Percentiles rank a stretch among this genome's conserved stretches.
These are phyloP conservation scores for Torrubiellomyces zombiae DNA, from an alignment of 2,329 filamentous ascomycete species.

Conservation along the genomic window DNA sequence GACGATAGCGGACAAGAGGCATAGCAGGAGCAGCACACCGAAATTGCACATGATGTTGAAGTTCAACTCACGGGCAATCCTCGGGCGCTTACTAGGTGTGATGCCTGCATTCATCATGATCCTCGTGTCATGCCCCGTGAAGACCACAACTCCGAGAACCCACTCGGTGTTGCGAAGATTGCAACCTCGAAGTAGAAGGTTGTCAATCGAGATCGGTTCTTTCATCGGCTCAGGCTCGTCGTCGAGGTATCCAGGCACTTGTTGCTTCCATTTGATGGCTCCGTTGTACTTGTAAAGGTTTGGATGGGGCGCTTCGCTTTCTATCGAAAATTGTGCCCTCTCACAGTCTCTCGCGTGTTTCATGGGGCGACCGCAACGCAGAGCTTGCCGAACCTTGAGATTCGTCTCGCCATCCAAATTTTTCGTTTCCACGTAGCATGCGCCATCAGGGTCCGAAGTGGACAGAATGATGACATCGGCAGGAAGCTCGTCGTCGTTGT, in stretches of 20 bases:
- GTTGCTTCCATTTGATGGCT: conserved; percentile 73
- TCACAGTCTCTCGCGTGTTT: conserved; percentile 89
- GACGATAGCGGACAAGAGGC: conserved; percentile 67
- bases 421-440: conserved; percentile 96
- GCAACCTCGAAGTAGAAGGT: conserved; percentile 81
- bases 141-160: conserved; percentile 81
- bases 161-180: conserved; percentile 92
- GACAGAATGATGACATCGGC: conserved; percentile 85
- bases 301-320: conserved; percentile 80
- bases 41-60: conserved; percentile 98
- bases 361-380: conserved; percentile 68
- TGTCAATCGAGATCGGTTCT: conserved; percentile 89
- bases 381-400: conserved; percentile 79
- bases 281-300: conserved; percentile 94
- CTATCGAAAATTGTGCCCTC: conserved; percentile 67
- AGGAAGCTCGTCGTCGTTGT: conserved; percentile 89
- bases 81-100: conserved; percentile 83
- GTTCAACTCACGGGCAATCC: conserved; percentile 85
- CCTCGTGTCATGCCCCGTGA: conserved; percentile 92
- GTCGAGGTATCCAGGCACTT: conserved; percentile 43
- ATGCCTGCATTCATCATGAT: conserved; percentile 98
- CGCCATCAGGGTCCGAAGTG: conserved; percentile 84
- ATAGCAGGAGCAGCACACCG: conserved; percentile 75
- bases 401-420: conserved; percentile 97
- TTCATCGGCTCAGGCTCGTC: conserved; percentile 60